Evolutionary conservation across 768 basidiomycete genomes (phyloP), one percentile per base, ranked within the genome.

Genomic region (Collybiopsis confluens): DNA sequence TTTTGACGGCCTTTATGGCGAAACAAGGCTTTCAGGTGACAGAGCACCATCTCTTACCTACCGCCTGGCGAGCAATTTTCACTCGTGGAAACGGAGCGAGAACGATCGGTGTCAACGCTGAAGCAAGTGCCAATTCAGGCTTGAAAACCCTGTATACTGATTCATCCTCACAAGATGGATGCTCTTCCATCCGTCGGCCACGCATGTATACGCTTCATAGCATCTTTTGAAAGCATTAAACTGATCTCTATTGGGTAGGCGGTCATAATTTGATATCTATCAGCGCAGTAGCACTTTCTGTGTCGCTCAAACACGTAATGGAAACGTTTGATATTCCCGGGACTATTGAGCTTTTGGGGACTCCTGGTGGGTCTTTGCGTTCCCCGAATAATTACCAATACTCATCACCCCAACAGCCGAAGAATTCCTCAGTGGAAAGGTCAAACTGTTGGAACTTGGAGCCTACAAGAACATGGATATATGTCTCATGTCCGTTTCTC

Each of bases 211-310:
- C n/a, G n/a, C n/a, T n/a, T n/a, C n/a, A n/a, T n/a, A n/a, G n/a
- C n/a, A n/a, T n/a, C n/a, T n/a, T n/a, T n/a, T n/a, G n/a, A n/a
- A n/a, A n/a, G n/a, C n/a, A n/a, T n/a, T n/a, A n/a, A n/a, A n/a
- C n/a, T n/a, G n/a, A n/a, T n/a, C n/a, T n/a, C n/a, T n/a, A n/a
- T n/a, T n/a, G n/a, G n/a, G n/a, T n/a, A n/a, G n/a, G n/a, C n/a
- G 90, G 90, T 2, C 90, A 92, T 63, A 92, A 92, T 60, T 71
- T 92, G 45, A 92, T 92, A 48, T 88, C 86, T 1, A 87, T 91
- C 21, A 60, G 74, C 51, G 89, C 88, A 3, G 83, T 91, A 11
- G 88, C 83, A 2, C 78, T 89, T 26, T 85, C 88, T 0, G 74
- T 81, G 50, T 86, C 84, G 0, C 75, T 86, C 16, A 85, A 82